Base-by-base conservation (phyloP, 306 rosid species). In the Vicia sativa region DNA sequence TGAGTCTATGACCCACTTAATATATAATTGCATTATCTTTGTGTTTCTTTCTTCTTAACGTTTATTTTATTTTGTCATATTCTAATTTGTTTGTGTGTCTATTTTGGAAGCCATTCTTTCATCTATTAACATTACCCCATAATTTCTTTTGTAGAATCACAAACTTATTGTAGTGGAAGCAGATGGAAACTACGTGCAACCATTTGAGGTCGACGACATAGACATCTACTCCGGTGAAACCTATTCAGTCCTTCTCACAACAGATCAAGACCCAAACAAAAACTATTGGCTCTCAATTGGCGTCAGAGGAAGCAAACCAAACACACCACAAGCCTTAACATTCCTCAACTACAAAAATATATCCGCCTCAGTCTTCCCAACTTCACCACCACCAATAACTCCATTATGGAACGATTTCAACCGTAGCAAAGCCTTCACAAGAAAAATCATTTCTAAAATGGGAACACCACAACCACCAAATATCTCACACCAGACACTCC, bases 211-310 rank as follows among this genome's bases (percentile, higher is more conserved):
- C 0, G 73, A 79, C 13, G 87, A 89, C 65, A 58, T 92, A 2
- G 96, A 92, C 77, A 89, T 92, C 12, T 92, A 92, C 72, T 86
- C 98, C 0, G 91, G 96, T 5, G 96, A 92, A 42, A 84, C 75
- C 70, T 92, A 92, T 80, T 92, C 96, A 9, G 85, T 92, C 1
- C 88, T 92, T 4, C 49, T 89, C 9, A 78, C 63, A 9, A 87
- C 98, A 4, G 31, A 89, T 25, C 98, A 92, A 81, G 29, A 84
- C 73, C 89, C 93, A 42, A 80, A 55, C 0, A 44, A 84, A 13
- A 89, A 92, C 62, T 87, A 89, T 13, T 92, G 98, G 98, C n/a
- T 92, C 11, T 73, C 96, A 8, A 1, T 80, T 0, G 96, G 98
- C 0, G 91, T 86, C 0, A 73, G 91, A 74, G 98, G 78, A 4